Evolutionary conservation across 2,329 filamentous ascomycete genomes (phyloP), one percentile per base, ranked within the genome.

Genomic region (Ophiocordyceps polyrhachis-furcata): DNA sequence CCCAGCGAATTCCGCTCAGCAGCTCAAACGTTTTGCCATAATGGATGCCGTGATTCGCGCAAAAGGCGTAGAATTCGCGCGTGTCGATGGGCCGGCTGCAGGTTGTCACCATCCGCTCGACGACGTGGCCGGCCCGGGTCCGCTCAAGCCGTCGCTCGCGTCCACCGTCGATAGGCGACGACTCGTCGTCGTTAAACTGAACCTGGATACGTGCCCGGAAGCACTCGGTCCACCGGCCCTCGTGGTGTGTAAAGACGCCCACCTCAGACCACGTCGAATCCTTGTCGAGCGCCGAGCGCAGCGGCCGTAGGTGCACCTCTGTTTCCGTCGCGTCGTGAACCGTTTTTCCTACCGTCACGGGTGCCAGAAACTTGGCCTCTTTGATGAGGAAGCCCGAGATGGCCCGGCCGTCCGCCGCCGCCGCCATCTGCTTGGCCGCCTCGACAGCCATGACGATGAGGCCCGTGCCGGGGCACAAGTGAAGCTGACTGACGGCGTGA

Each of bases 401-500:
- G 14, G 49, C 49, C 37, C 56, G 60, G 5, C 50, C 53, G 5
- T 45, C 44, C 0, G 49, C 25, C 4, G 44, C 25, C 4, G 44
- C 47, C 0, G 49, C 50, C 15, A 50, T 17, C 35, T 56, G 55
- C 4, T 50, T 42, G 6, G 52, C 21, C 1, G 50, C 56, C 38
- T 57, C 55, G 1, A 45, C 52, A 7, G 45, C 46, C 54, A 66
- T 57, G 8, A 59, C 57, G 0, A 61, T 51, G 25, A 58, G 56
- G 11, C 63, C 65, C 0, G 59, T 57, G 25, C 56, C 60, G 31
- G 66, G 61, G 42, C 64, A 65, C 47, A 69, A 57, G 35, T 62
- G 58, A 38, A 68, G 57, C 45, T 58, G 64, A 40, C 62, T 58
- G 55, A 68, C 62, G 9, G 53, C 48, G 55, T 69, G 68, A 45